Percentiles rank a stretch among this genome's conserved stretches.
Evolutionary conservation across 2,329 filamentous ascomycete genomes (phyloP).

Genomic region (Trichoderma sp.): DNA sequence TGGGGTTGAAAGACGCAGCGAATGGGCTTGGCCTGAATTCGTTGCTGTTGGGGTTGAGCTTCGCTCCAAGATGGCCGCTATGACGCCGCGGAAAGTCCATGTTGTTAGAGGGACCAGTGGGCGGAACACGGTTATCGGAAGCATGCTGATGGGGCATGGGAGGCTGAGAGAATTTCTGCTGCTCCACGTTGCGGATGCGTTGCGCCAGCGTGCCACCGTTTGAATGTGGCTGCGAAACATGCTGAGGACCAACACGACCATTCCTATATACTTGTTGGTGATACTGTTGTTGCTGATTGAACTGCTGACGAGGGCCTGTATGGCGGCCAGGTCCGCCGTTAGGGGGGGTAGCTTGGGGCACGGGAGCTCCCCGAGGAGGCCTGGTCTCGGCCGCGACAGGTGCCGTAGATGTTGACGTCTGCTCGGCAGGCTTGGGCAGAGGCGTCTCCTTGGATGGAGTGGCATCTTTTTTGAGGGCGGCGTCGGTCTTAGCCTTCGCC

Average conservation of each 20-base stretch:
- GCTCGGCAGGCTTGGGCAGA: slow-evolving; percentile 42
- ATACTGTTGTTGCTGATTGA: slow-evolving; percentile 47
- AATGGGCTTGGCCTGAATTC: slow-evolving; percentile 87
- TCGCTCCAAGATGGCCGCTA: slow-evolving; percentile 54
- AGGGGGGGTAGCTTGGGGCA: slow-evolving; percentile 37
- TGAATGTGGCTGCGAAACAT: slow-evolving; percentile 44
- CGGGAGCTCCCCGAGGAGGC: slow-evolving; percentile 39
- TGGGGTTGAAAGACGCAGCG: slow-evolving; percentile 79
- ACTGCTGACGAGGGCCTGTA: slow-evolving; percentile 50
- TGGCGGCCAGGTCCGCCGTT: slow-evolving; percentile 46
- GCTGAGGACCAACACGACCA: slow-evolving; percentile 48
- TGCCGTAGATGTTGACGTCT: slow-evolving; percentile 18
- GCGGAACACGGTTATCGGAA: slow-evolving; percentile 69
- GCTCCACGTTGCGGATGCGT: slow-evolving; percentile 54
- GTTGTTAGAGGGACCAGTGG: slow-evolving; percentile 69
- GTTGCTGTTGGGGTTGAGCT: slow-evolving; percentile 65
- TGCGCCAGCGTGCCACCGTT: slow-evolving; percentile 52
- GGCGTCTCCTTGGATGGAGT: slow-evolving; percentile 47
- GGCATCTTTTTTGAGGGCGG: slow-evolving; percentile 44
- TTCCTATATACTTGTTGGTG: slow-evolving; percentile 51
- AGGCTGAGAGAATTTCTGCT: slow-evolving; percentile 52
- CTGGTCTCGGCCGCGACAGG: slow-evolving; percentile 33
- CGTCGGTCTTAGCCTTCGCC: slow-evolving; percentile 55
- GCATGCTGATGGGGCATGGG: slow-evolving; percentile 51
- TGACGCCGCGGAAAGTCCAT: slow-evolving; percentile 58